Evolutionary conservation across 768 basidiomycete species (phyloP).

Genomic region (Favolaschia claudopus): DNA sequence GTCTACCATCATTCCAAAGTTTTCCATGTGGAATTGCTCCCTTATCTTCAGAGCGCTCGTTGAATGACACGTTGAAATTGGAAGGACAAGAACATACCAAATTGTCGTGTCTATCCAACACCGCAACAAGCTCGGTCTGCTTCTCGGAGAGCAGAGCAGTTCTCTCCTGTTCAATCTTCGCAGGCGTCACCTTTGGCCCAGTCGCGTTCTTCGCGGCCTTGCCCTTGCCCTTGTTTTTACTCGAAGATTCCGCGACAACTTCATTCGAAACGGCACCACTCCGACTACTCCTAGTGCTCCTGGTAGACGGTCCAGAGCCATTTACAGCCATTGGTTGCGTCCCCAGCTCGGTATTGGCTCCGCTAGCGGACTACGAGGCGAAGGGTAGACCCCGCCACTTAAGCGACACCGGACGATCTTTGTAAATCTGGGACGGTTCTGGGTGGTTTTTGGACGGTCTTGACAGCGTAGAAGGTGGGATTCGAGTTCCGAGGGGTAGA

Average conservation of each 20-base stretch:
- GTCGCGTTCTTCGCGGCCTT: slow-evolving; percentile 24
- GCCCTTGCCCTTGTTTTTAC: slow-evolving; percentile 31
- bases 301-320: not conserved
- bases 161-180: slow-evolving; percentile 44
- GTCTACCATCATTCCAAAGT: slow-evolving; percentile 75
- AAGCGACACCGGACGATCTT: slow-evolving; percentile 57
- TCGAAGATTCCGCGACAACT: slow-evolving; percentile 11
- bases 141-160: slow-evolving; percentile 61
- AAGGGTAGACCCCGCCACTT: not conserved
- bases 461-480: slow-evolving; percentile 18
- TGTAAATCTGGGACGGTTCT: slow-evolving; percentile 69
- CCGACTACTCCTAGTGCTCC: slow-evolving; percentile 6
- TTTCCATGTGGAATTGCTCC: slow-evolving; percentile 89
- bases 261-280: slow-evolving; percentile 6
- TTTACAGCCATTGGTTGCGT: slow-evolving; percentile 8
- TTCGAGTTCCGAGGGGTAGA: not conserved
- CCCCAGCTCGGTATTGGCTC: not conserved
- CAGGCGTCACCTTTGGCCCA: slow-evolving; percentile 29
- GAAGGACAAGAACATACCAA: slow-evolving; percentile 58
- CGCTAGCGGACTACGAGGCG: not conserved
- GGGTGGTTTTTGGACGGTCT: slow-evolving; percentile 61
- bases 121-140: slow-evolving; percentile 63
- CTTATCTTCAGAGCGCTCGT: slow-evolving; percentile 64
- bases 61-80: slow-evolving; percentile 5
- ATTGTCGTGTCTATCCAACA: slow-evolving; percentile 74